A percentile compares a stretch with the other conserved stretches of the same genome.
phyloP scores from a whole-genome alignment of 345 rosid species.

The Ricinus communis region DNA sequence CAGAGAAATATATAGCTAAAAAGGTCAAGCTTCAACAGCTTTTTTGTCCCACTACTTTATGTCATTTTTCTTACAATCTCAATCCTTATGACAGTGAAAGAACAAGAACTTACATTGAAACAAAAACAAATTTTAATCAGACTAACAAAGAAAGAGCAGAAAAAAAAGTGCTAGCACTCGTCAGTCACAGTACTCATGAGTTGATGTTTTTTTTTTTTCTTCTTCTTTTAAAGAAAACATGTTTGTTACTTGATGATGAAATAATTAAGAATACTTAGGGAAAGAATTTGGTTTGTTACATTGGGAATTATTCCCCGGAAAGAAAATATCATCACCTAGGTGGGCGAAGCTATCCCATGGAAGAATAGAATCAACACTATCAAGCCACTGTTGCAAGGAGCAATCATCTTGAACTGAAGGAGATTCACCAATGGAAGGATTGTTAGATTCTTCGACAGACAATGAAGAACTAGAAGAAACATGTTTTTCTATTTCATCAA shows the following conservation, averaged over 20 bases:
- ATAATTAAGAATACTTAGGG: background rate
- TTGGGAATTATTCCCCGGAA: constrained; percentile 27
- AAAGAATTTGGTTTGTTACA: constrained; percentile 6
- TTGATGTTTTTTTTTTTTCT: background rate
- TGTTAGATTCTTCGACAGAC: constrained; percentile 35
- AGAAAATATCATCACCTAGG: constrained; percentile 45
- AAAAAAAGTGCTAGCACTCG: background rate
- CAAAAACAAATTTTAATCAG: background rate
- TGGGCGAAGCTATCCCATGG: constrained; percentile 57
- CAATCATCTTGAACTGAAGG: constrained; percentile 32
- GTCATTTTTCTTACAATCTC: too few species aligned
- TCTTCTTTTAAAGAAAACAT: too few species aligned
- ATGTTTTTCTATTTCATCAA: constrained; percentile 32
- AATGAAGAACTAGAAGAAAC: constrained; percentile 39
- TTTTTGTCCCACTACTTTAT: too few species aligned
- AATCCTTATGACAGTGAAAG: background rate
- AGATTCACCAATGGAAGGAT: constrained; percentile 30
- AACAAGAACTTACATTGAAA: constrained; percentile 6
- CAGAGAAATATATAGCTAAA: too few species aligned
- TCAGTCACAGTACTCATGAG: background rate
- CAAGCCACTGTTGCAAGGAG: constrained; percentile 50
- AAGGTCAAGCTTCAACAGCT: too few species aligned
- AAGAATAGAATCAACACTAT: constrained; percentile 55
- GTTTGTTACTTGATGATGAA: background rate
- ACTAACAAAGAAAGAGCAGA: background rate